A percentile compares a stretch with the other conserved stretches of the same genome.
phyloP scores from a whole-genome alignment of 768 basidiomycete species.

The Sporobolomyces pararoseus region DNA sequence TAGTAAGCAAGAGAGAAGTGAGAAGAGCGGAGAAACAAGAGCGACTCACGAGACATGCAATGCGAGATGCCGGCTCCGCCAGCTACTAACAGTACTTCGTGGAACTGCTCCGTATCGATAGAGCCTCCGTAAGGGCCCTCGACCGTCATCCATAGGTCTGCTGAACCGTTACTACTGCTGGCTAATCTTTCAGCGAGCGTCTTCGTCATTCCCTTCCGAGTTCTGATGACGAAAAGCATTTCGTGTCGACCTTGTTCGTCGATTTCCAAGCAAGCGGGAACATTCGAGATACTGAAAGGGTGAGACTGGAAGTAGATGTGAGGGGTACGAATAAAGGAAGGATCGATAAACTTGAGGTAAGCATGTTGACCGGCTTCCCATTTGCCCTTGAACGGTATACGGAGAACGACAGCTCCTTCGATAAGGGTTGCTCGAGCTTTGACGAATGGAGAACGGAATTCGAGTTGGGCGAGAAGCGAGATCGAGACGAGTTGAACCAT shows the following conservation, averaged over 20 bases:
- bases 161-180: constrained; percentile 3
- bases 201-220: constrained; percentile 36
- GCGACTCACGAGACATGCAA: constrained; percentile 26
- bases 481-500: constrained; percentile 25
- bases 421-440: constrained; percentile 29
- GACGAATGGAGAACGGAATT: constrained; percentile 30
- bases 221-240: constrained; percentile 39
- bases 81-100: constrained; percentile 34
- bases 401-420: constrained; percentile 32
- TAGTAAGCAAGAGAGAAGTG: background rate
- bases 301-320: constrained; percentile 35
- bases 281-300: constrained; percentile 39
- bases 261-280: constrained; percentile 18
- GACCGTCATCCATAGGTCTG: constrained; percentile 15
- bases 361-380: constrained; percentile 18
- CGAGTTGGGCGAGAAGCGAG: constrained; percentile 8
- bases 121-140: constrained; percentile 13
- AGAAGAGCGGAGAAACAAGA: background rate
- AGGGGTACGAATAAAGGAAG: constrained; percentile 18
- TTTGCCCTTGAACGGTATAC: constrained; percentile 34
- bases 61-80: constrained; percentile 37
- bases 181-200: constrained; percentile 22
- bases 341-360: constrained; percentile 33
- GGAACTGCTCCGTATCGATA: constrained; percentile 31
- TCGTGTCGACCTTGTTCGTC: constrained; percentile 30